Evolutionary conservation across 2,329 filamentous ascomycete genomes (phyloP).

Genomic region (Penicillium sp.): DNA sequence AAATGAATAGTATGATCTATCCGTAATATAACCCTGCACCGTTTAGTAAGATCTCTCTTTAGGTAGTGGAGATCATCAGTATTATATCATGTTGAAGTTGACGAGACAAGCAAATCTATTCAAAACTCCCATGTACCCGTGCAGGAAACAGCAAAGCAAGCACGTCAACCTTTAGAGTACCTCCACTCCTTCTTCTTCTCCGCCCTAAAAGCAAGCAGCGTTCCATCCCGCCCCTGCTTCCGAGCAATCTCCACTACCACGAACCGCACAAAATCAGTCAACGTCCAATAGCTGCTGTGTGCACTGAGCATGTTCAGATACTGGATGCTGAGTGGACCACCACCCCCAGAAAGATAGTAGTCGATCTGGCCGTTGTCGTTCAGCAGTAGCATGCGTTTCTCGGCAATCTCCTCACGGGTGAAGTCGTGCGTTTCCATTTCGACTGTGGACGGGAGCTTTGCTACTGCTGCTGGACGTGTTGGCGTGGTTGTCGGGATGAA

Average conservation of each 20-base stretch:
- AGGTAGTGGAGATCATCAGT: background rate
- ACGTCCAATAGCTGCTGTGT: slow-evolving; percentile 91
- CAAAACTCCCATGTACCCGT: background rate
- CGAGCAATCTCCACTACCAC: slow-evolving; percentile 86
- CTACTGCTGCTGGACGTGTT: slow-evolving; percentile 58
- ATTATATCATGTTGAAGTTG: background rate
- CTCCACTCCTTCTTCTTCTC: slow-evolving; percentile 56
- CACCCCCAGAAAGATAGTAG: slow-evolving; percentile 79
- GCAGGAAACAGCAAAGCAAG: background rate
- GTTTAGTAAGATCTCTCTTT: background rate
- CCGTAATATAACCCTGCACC: background rate
- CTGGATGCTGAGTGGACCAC: slow-evolving; percentile 88
- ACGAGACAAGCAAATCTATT: background rate
- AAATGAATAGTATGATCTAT: background rate
- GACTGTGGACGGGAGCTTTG: slow-evolving; percentile 68
- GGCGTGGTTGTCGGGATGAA: slow-evolving; percentile 67
- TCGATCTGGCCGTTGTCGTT: slow-evolving; percentile 98
- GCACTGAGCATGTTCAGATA: slow-evolving; percentile 97
- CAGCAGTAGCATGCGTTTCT: slow-evolving; percentile 80
- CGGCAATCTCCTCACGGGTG: slow-evolving; percentile 84
- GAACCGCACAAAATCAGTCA: slow-evolving; percentile 85
- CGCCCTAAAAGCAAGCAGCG: slow-evolving; percentile 56
- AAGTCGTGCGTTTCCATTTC: slow-evolving; percentile 97
- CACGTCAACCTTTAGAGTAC: slow-evolving; percentile 36
- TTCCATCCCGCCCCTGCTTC: slow-evolving; percentile 65